A percentile compares a stretch with the other conserved stretches of the same genome.
Evolutionary conservation across 2,329 filamentous ascomycete species (phyloP).

Genomic region (Pestalotiopsis sp.): DNA sequence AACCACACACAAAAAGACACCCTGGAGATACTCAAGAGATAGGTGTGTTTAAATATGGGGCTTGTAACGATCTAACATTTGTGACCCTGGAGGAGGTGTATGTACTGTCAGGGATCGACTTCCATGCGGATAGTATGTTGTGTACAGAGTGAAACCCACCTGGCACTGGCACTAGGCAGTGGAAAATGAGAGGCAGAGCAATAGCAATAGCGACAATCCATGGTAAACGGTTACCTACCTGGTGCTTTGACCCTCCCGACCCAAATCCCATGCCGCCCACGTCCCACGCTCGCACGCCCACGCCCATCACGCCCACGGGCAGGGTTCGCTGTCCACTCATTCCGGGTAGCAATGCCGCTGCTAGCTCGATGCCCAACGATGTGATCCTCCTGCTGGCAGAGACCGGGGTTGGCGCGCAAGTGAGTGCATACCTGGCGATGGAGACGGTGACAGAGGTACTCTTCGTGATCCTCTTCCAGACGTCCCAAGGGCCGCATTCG

Average conservation of each 20-base stretch:
- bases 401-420: not conserved
- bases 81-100: not conserved
- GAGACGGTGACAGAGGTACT: not conserved
- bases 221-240: not conserved
- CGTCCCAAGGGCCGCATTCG: not conserved
- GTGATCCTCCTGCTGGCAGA: constrained; percentile 16
- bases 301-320: not conserved
- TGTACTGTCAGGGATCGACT: not conserved
- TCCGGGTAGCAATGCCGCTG: constrained; percentile 25
- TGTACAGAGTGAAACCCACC: not conserved
- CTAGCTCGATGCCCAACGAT: constrained; percentile 22
- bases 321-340: constrained; percentile 23
- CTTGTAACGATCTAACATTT: too few relatives aligned
- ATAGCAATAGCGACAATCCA: not conserved
- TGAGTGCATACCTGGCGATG: not conserved
- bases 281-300: not conserved
- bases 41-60: too few relatives aligned
- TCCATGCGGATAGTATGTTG: not conserved
- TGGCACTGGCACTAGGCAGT: not conserved
- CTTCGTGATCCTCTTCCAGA: not conserved
- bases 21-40: too few relatives aligned
- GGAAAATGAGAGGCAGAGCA: not conserved
- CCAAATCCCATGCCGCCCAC: not conserved
- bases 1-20: too few relatives aligned
- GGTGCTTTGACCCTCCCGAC: not conserved